Evolutionary conservation across 2,329 filamentous ascomycete species (phyloP), one percentile per base, ranked within the genome.

Genomic region (Alternaria metachromatica): DNA sequence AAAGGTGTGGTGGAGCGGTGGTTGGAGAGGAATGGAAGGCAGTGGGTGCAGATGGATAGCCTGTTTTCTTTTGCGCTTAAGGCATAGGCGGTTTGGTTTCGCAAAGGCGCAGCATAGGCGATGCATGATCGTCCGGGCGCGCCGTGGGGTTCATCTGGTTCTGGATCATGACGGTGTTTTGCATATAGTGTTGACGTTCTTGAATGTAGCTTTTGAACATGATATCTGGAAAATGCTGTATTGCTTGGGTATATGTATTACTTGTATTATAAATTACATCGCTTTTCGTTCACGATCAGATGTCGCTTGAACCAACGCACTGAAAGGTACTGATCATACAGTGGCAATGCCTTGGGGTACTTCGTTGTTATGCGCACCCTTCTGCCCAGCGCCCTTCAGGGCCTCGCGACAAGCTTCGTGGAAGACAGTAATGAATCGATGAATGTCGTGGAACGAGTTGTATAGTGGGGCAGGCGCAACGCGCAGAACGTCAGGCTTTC

Each of bases 31-130:
- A 97, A 94, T 80, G 94, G 94, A 25, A 85, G 93, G 72, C 92
- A 94, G 80, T 97, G 93, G 93, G 94, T 97, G 56, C 91, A 93
- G 70, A 97, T 97, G 94, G 93, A 96, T 80, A 90, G 85, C 69
- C 81, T 97, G 67, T 97, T 97, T 84, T 87, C 87, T 67, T 86
- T 87, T 82, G 85, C 84, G 63, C 74, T 82, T 63, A 80, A 77
- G 66, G 58, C 56, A 13, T 61, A 61, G 33, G 28, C 13, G 54
- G 20, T 11, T 28, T 56, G 57, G 58, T 57, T 62, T 57, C 21
- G 13, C 44, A 20, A 15, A 12, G 26, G 28, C 20, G 30, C 21
- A 48, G 46, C 12, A 26, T 33, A 50, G 21, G 58, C 25, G 21
- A 55, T 55, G 5, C 20, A 26, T 18, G 28, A 46, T 25, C 10